These are phyloP conservation scores for Fusarium sp. DNA, from an alignment of 2,329 filamentous ascomycete species.

Conservation along the genomic window DNA sequence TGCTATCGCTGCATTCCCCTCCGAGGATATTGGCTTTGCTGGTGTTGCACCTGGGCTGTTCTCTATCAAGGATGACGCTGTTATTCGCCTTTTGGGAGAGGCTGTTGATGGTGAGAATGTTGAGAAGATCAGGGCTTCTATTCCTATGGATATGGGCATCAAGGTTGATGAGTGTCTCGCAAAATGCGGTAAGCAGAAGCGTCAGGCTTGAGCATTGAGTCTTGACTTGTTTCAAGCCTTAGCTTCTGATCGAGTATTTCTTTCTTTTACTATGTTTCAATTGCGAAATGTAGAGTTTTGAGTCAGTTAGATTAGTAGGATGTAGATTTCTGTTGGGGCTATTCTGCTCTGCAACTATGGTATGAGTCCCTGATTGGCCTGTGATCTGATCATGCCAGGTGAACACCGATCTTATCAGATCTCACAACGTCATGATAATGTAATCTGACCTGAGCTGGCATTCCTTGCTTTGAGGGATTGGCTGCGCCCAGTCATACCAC, in stretches of 20 bases:
- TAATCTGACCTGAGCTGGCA: not conserved
- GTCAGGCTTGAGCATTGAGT: conserved; percentile 30
- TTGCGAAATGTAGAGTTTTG: not conserved
- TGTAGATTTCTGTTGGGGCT: not conserved
- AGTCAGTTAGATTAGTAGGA: not conserved
- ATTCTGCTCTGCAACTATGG: not conserved
- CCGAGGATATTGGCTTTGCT: conserved; percentile 61
- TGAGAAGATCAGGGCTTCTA: conserved; percentile 51
- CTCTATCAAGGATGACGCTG: conserved; percentile 53
- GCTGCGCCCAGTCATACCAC: not conserved
- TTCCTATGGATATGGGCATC: conserved; percentile 57
- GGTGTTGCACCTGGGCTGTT: conserved; percentile 60
- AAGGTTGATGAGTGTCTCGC: conserved; percentile 62
- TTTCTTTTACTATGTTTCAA: not conserved
- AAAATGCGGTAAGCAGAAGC: conserved; percentile 50
- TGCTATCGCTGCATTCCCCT: conserved; percentile 60
- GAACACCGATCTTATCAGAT: not conserved
- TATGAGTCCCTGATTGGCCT: not conserved
- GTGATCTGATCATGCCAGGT: not conserved
- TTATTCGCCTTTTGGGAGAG: conserved; percentile 58
- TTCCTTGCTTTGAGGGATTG: not conserved
- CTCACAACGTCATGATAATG: not conserved
- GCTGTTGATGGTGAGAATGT: conserved; percentile 57
- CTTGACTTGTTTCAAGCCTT: not conserved
- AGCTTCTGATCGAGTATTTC: not conserved